A percentile compares a stretch with the other conserved stretches of the same genome.
Conservation (phyloP, 148 eudicot species). For the Beta vulgaris region DNA sequence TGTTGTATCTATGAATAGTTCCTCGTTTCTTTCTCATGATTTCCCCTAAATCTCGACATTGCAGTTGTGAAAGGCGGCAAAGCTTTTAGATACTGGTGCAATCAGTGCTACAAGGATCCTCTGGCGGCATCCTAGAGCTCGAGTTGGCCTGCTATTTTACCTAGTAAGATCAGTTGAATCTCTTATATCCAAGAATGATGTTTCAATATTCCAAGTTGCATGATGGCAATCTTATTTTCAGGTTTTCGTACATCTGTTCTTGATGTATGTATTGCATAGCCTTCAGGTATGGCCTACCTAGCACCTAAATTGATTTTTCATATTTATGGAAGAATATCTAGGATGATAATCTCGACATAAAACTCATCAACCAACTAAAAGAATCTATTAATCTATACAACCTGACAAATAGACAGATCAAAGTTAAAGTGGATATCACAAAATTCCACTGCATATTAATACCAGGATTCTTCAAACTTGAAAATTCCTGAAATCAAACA, state of each 20-base stretch:
- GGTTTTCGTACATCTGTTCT: conserved; percentile 96
- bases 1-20: conserved; percentile 1
- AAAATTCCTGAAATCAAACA: too few relatives aligned
- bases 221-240: conserved; percentile 35
- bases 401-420: too few relatives aligned
- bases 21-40: background rate
- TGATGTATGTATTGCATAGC: conserved; percentile 95
- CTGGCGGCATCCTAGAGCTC: conserved; percentile 95
- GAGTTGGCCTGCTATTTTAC: conserved; percentile 73
- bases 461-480: too few relatives aligned
- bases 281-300: too few relatives aligned
- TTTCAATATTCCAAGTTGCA: conserved; percentile 15
- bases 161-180: conserved; percentile 44
- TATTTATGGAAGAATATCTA: too few relatives aligned
- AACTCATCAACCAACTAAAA: too few relatives aligned
- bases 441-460: too few relatives aligned
- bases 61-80: conserved; percentile 94
- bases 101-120: conserved; percentile 90
- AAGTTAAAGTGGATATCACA: too few relatives aligned
- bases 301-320: too few relatives aligned
- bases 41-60: conserved; percentile 9
- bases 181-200: background rate
- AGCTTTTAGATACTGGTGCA: conserved; percentile 85
- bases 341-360: too few relatives aligned
- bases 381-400: too few relatives aligned